These are phyloP conservation scores for Coniella vitis DNA, from an alignment of 2,329 filamentous ascomycete genomes.

Conservation along the genomic window DNA sequence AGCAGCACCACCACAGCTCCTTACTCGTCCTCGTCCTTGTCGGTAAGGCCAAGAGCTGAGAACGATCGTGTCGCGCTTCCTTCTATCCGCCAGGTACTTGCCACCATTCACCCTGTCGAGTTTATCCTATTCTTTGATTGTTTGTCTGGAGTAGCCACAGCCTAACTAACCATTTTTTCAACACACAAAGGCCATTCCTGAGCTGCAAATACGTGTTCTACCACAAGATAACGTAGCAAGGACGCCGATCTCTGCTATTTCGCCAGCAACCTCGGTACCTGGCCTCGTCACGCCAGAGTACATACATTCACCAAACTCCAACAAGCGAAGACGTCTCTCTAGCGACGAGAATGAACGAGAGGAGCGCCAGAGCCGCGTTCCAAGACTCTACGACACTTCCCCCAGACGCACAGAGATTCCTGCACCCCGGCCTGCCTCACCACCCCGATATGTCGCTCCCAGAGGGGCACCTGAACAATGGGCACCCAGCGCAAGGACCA, in stretches of 20 bases:
- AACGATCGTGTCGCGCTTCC: slow-evolving; percentile 39
- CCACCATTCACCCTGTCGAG: neutral
- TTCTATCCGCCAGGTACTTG: slow-evolving; percentile 47
- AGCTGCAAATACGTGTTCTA: slow-evolving; percentile 32
- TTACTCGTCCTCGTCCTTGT: slow-evolving; percentile 14
- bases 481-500: slow-evolving; percentile 27
- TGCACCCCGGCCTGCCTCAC: slow-evolving; percentile 29
- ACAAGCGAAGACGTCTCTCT: slow-evolving; percentile 42
- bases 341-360: slow-evolving; percentile 34
- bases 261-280: slow-evolving; percentile 26
- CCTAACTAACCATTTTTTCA: slow-evolving; percentile 9
- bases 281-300: slow-evolving; percentile 37
- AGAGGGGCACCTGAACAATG: slow-evolving; percentile 29
- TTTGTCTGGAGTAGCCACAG: no score
- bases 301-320: slow-evolving; percentile 39
- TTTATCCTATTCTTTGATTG: neutral
- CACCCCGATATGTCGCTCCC: slow-evolving; percentile 23
- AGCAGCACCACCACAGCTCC: slow-evolving; percentile 29
- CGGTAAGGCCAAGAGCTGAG: slow-evolving; percentile 29
- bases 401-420: slow-evolving; percentile 21
- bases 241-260: slow-evolving; percentile 27
- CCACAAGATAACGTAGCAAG: slow-evolving; percentile 27
- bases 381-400: slow-evolving; percentile 37
- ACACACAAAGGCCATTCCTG: slow-evolving; percentile 36
- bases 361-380: slow-evolving; percentile 37